phyloP scores from a whole-genome alignment of 1,284 basidiomycete genomes.

The Marasmius tenuissimus region DNA sequence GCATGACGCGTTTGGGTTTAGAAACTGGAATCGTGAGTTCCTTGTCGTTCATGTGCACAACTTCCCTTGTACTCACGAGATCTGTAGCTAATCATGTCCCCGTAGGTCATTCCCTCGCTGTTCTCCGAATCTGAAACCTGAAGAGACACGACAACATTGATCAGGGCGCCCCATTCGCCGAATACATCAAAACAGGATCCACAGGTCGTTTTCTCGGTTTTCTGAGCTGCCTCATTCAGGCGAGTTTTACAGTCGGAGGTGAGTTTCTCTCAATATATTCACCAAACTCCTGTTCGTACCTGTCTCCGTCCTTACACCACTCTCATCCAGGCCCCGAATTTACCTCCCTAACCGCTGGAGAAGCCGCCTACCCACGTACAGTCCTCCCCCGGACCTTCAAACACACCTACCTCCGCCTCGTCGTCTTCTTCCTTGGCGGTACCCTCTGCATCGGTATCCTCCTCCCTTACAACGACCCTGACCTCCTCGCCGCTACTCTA shows the following conservation, averaged over 20 bases:
- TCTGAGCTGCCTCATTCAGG: slow-evolving; percentile 45
- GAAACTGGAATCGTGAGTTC: slow-evolving; percentile 52
- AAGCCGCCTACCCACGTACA: slow-evolving; percentile 39
- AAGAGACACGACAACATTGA: neutral
- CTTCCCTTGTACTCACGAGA: neutral
- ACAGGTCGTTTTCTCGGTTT: slow-evolving; percentile 47
- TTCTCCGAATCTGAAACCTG: neutral
- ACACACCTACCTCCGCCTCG: slow-evolving; percentile 44
- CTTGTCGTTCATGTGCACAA: neutral
- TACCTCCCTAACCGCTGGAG: slow-evolving; percentile 48
- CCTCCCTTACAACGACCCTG: slow-evolving; percentile 62
- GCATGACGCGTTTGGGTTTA: slow-evolving; percentile 61
- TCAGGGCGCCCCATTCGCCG: slow-evolving; percentile 44
- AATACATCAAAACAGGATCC: slow-evolving; percentile 40
- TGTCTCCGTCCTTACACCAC: neutral
- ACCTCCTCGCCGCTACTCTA: slow-evolving; percentile 45
- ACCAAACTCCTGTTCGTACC: neutral
- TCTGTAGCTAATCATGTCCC: neutral
- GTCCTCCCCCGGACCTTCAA: slow-evolving; percentile 43
- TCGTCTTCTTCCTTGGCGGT: slow-evolving; percentile 53
- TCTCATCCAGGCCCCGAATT: slow-evolving; percentile 49
- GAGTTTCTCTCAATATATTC: neutral
- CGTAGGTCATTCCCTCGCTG: slow-evolving; percentile 25
- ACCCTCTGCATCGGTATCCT: slow-evolving; percentile 66
- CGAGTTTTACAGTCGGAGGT: slow-evolving; percentile 46